A percentile compares a stretch with the other conserved stretches of the same genome.
These are phyloP conservation scores for Boletus sp. DNA, from an alignment of 768 basidiomycete species.

Conservation along the genomic window DNA sequence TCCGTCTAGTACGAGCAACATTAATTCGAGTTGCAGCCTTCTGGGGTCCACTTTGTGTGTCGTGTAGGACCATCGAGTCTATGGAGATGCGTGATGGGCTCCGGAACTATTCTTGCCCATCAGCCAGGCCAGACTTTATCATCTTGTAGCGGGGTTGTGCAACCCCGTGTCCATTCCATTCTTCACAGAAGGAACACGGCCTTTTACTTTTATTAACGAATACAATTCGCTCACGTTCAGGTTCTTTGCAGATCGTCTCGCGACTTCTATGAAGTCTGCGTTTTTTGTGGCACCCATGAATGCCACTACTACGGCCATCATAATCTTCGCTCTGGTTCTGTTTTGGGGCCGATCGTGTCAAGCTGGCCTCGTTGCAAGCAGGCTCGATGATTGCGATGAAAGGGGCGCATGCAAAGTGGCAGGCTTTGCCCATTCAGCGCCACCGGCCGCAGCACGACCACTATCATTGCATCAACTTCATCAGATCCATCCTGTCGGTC, in stretches of 20 bases:
- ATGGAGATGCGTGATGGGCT: neutral
- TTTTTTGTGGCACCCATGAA: conserved; percentile 1
- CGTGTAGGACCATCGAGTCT: neutral
- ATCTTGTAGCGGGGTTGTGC: neutral
- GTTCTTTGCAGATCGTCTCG: conserved; percentile 13
- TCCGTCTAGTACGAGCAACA: neutral
- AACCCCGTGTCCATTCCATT: neutral
- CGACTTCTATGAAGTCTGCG: conserved; percentile 10
- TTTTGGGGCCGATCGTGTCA: conserved; percentile 4
- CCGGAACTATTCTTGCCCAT: neutral
- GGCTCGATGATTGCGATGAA: conserved; percentile 16
- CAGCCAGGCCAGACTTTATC: neutral
- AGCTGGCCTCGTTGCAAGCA: conserved; percentile 15
- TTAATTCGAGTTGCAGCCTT: neutral
- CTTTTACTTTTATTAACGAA: conserved; percentile 4
- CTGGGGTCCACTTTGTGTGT: neutral
- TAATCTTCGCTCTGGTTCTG: neutral
- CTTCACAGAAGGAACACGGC: conserved; percentile 3
- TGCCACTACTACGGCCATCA: conserved; percentile 7
- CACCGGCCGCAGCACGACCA: neutral
- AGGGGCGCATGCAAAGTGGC: conserved; percentile 7
- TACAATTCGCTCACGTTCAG: neutral
- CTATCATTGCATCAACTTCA: conserved; percentile 1
- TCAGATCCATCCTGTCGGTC: conserved; percentile 18
- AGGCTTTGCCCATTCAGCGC: conserved; percentile 4